Evolutionary conservation across 2,329 filamentous ascomycete species (phyloP).

Genomic region (Fusarium stilboides): DNA sequence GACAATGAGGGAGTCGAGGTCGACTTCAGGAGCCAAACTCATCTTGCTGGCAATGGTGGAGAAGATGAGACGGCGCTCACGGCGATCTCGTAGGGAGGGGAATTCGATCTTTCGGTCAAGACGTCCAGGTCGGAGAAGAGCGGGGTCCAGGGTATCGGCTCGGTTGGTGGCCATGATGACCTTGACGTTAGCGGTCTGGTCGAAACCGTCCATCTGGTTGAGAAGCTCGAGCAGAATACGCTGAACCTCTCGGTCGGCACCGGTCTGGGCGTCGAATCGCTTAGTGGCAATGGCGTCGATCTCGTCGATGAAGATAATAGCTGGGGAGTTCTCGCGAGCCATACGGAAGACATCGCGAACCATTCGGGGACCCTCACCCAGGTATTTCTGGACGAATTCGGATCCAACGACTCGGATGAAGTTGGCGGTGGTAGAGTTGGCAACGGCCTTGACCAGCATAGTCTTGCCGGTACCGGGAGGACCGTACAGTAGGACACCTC

Average conservation of each 20-base stretch:
- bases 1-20: conserved; percentile 95
- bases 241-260: conserved; percentile 97
- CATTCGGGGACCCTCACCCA: conserved; percentile 98
- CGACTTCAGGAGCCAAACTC: conserved; percentile 96
- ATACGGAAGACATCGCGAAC: conserved; percentile 99
- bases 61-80: conserved; percentile 97
- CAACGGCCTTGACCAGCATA: conserved; percentile 97
- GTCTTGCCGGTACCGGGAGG: conserved; percentile 97
- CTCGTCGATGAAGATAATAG: conserved; percentile 99
- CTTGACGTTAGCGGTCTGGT: conserved; percentile 99
- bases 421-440: conserved; percentile 97
- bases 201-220: conserved; percentile 99
- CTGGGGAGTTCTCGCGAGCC: conserved; percentile 97
- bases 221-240: conserved; percentile 97
- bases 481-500: conserved; percentile 95
- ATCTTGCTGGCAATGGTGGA: conserved; percentile 97
- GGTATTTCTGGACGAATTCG: conserved; percentile 98
- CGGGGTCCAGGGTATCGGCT: conserved; percentile 96
- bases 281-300: conserved; percentile 99
- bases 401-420: conserved; percentile 99
- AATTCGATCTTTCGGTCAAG: conserved; percentile 99
- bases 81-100: conserved; percentile 91
- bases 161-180: conserved; percentile 99
- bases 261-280: conserved; percentile 98
- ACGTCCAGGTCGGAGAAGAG: conserved; percentile 92